Percentiles rank a stretch among this genome's conserved stretches.
These are phyloP conservation scores for Prunus armeniaca DNA, from an alignment of 306 rosid genomes.

Conservation along the genomic window DNA sequence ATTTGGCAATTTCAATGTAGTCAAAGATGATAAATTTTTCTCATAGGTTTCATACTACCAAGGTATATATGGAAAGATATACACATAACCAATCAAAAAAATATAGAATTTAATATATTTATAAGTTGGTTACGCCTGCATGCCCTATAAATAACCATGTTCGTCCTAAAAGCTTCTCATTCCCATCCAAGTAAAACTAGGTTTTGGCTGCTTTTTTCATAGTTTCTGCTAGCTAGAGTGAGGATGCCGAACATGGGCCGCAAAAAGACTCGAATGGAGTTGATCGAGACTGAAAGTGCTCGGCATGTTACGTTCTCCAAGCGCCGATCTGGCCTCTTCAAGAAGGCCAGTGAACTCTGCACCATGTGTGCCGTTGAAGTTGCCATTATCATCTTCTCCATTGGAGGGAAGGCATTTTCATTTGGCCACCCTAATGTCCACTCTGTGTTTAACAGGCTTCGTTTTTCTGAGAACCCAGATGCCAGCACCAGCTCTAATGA, in stretches of 20 bases:
- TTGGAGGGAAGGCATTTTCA: not conserved
- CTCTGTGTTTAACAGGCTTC: not conserved
- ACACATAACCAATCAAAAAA: not conserved
- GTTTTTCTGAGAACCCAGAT: too few species aligned
- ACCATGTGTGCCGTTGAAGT: not conserved
- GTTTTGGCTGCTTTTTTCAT: too few species aligned
- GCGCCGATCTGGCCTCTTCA: not conserved
- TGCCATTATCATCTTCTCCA: not conserved
- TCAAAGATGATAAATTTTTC: not conserved
- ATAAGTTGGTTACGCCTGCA: not conserved
- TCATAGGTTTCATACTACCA: not conserved
- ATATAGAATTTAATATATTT: not conserved
- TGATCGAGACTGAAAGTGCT: not conserved
- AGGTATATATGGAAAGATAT: constrained; percentile 3
- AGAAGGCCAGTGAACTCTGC: not conserved
- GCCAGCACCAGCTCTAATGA: not conserved
- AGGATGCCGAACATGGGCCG: not conserved
- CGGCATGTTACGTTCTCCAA: not conserved
- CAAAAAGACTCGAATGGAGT: not conserved
- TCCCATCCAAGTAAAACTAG: not conserved
- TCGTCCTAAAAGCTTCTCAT: constrained; percentile 2
- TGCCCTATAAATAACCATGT: constrained; percentile 1
- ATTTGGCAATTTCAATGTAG: not conserved
- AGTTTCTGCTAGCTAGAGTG: too few species aligned
- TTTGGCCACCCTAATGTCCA: not conserved